phyloP scores from a whole-genome alignment of 495 filamentous ascomycete species.

The Penicillium egyptiacum region DNA sequence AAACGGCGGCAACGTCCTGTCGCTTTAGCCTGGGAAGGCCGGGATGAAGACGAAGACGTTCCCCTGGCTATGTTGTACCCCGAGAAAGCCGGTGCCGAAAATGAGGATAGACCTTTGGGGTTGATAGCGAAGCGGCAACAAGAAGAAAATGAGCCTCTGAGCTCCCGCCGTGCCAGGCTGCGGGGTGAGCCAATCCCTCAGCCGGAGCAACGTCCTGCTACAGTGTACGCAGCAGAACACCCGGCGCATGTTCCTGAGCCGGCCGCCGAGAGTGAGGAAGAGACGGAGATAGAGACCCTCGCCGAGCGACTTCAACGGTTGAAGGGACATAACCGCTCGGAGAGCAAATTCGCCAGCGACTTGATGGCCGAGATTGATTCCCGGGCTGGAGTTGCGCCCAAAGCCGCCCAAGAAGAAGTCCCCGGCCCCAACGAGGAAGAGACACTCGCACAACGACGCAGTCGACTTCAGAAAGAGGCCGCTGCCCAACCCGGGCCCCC shows the following conservation, averaged over 20 bases:
- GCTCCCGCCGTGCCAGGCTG: constrained; percentile 73
- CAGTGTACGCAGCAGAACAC: constrained; percentile 35
- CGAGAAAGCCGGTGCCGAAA: constrained; percentile 53
- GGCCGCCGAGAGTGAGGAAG: constrained; percentile 51
- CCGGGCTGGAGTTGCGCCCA: constrained; percentile 32
- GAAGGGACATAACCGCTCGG: constrained; percentile 58
- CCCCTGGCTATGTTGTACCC: constrained; percentile 80
- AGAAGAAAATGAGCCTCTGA: constrained; percentile 91
- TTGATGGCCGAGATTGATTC: constrained; percentile 70
- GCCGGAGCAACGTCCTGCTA: constrained; percentile 37
- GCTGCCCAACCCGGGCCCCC: constrained; percentile 34
- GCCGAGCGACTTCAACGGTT: constrained; percentile 72
- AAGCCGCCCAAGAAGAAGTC: constrained; percentile 11
- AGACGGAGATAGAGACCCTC: constrained; percentile 80
- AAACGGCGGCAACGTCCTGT: constrained; percentile 70
- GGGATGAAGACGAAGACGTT: constrained; percentile 70
- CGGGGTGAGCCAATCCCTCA: constrained; percentile 51
- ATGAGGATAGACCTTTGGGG: constrained; percentile 71
- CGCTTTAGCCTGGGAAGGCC: constrained; percentile 87
- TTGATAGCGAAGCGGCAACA: constrained; percentile 80
- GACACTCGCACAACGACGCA: constrained; percentile 82
- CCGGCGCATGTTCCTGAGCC: constrained; percentile 17
- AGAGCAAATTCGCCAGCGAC: constrained; percentile 76
- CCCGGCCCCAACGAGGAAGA: constrained; percentile 59
- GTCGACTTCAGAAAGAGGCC: constrained; percentile 72